Base-by-base conservation (phyloP, 192 early-diverging fungal genomes). In the Gonapodya prolifera region DNA sequence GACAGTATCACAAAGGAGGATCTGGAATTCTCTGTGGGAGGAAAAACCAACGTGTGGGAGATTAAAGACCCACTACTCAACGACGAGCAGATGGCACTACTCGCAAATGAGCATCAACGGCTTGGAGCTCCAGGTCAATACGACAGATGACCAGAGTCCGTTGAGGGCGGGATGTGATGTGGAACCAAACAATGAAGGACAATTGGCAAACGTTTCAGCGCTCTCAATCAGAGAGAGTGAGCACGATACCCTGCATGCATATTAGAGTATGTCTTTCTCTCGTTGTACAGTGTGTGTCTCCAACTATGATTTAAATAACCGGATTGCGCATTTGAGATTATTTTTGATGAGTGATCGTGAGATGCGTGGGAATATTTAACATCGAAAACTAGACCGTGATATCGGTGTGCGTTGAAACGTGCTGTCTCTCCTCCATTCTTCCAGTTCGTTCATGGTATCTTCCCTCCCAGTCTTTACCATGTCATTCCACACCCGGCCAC, bases 1-100 rank as follows among this genome's bases (percentile, higher is more conserved):
- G 97, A 98, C 83, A 92, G 90, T 33, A 98, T 98, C 82, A 98
- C 97, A 45, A 97, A 98, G 87, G 97, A 98, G 80, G 97, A 98
- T 79, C 87, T 98, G 35, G 97, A 98, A 85, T 98, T 97, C 81
- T 89, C 90, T 8, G 94, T 95, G 35, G 91, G 92, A 32, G 89
- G 89, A 18, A 94, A 94, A 81, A 88, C 86, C 70, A 92, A 92
- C 76, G 90, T 91, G 0, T 95, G 93, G 93, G 93, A 95, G 82
- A 88, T 92, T 69, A 90, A 90, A 79, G 91, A 94, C 80, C 69
- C 86, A 23, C 33, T 87, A 73, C 85, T 77, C 23, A 87, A 90
- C 16, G 88, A 90, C 76, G 87, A 88, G 23, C 45, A 61, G 23
- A 61, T 61, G 45, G 45, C 45, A 23, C 45, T 61, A 8, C 8